These are phyloP conservation scores for Tephrocybe sp. DNA, from an alignment of 768 basidiomycete species.

Conservation along the genomic window DNA sequence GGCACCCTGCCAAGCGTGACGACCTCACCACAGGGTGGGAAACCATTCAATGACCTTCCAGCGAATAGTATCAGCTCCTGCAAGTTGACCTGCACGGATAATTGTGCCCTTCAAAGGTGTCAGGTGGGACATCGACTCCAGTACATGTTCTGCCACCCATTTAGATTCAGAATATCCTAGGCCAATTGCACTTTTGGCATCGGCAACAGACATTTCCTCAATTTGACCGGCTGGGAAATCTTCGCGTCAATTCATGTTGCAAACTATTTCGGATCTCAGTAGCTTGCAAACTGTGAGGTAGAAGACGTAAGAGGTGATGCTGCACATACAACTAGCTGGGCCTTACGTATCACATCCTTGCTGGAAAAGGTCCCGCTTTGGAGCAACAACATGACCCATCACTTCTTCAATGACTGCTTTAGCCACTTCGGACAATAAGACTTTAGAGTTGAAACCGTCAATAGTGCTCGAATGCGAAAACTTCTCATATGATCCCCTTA, in stretches of 20 bases:
- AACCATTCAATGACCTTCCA: conserved; percentile 37
- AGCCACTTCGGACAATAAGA: background rate
- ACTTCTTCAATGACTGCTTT: background rate
- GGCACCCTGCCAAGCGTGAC: background rate
- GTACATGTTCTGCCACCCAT: conserved; percentile 40
- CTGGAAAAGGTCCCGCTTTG: conserved; percentile 2
- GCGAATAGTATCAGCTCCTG: conserved; percentile 31
- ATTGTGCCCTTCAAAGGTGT: conserved; percentile 18
- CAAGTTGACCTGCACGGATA: conserved; percentile 36
- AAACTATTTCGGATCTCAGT: conserved; percentile 30
- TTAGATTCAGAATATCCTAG: conserved; percentile 39
- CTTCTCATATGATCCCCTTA: conserved; percentile 31
- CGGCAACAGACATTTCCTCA: conserved; percentile 17
- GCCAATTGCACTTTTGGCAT: conserved; percentile 22
- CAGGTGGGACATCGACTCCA: conserved; percentile 18
- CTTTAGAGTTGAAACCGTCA: background rate
- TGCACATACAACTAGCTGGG: conserved; percentile 24
- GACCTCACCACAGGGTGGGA: conserved; percentile 25
- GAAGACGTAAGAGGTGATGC: background rate
- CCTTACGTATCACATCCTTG: conserved; percentile 28
- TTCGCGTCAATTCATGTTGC: background rate
- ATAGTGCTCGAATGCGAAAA: background rate
- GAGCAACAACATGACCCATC: background rate
- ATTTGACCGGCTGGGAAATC: background rate
- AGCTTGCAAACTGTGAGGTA: conserved; percentile 28